Percentiles rank a stretch among this genome's conserved stretches.
Conservation (phyloP, 2,329 filamentous ascomycete genomes). For the Beauveria asiatica region DNA sequence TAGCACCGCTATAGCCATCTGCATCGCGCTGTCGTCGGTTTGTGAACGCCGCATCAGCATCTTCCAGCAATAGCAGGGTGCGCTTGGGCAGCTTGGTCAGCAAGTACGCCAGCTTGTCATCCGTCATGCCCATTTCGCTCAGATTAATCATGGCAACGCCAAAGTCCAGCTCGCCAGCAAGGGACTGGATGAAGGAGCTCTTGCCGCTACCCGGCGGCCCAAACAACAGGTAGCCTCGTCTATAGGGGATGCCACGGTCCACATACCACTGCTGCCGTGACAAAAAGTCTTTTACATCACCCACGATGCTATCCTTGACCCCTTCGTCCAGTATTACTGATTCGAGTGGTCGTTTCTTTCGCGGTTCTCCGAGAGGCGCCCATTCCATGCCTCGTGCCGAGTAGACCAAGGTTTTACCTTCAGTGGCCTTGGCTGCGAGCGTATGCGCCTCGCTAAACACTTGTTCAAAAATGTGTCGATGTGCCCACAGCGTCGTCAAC, state of each 20-base stretch:
- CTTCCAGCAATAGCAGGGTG: slow-evolving; percentile 77
- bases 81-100: slow-evolving; percentile 77
- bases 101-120: slow-evolving; percentile 79
- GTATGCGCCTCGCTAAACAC: slow-evolving; percentile 82
- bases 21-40: slow-evolving; percentile 69
- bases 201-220: slow-evolving; percentile 88
- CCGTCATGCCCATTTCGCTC: slow-evolving; percentile 80
- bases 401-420: slow-evolving; percentile 91
- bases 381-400: slow-evolving; percentile 78
- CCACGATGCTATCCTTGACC: slow-evolving; percentile 71
- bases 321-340: slow-evolving; percentile 83
- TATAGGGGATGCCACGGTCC: slow-evolving; percentile 89
- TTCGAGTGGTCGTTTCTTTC: slow-evolving; percentile 76
- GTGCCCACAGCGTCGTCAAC: slow-evolving; percentile 81
- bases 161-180: slow-evolving; percentile 88
- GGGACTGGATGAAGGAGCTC: slow-evolving; percentile 90
- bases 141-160: slow-evolving; percentile 89
- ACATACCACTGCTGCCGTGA: slow-evolving; percentile 77
- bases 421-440: slow-evolving; percentile 68
- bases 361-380: slow-evolving; percentile 73
- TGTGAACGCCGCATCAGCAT: slow-evolving; percentile 83
- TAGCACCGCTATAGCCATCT: slow-evolving; percentile 79
- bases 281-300: slow-evolving; percentile 77
- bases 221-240: slow-evolving; percentile 79
- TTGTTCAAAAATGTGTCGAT: slow-evolving; percentile 81